A percentile compares a stretch with the other conserved stretches of the same genome.
These are phyloP conservation scores for Haberlea rhodopensis DNA, from an alignment of 257 asterid genomes.

Conservation along the genomic window DNA sequence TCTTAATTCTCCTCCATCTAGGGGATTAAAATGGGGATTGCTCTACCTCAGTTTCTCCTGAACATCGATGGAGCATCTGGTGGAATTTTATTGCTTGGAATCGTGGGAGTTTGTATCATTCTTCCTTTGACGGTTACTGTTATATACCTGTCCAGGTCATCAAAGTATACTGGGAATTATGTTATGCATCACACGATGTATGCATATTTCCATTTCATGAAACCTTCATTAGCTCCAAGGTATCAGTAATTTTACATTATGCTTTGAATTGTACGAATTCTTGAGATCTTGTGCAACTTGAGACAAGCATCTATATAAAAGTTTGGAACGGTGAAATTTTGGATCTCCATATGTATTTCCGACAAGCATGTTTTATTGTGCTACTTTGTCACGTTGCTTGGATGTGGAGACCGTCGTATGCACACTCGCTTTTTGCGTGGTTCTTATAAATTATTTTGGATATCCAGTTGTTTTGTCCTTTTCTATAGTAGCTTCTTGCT, in stretches of 20 bases:
- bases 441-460: conserved; percentile 13
- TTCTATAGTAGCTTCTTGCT: conserved; percentile 10
- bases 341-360: conserved; percentile 9
- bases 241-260: conserved; percentile 20
- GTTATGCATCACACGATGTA: conserved; percentile 94
- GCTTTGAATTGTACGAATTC: conserved; percentile 12
- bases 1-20: conserved; percentile 28
- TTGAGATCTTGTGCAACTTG: conserved; percentile 6
- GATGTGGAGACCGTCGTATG: neutral
- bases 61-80: conserved; percentile 94
- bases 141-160: conserved; percentile 84
- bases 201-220: conserved; percentile 91
- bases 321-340: conserved; percentile 14
- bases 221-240: conserved; percentile 99
- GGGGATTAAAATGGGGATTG: conserved; percentile 99
- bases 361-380: neutral
- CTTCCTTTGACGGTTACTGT: conserved; percentile 87
- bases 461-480: neutral
- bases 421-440: neutral
- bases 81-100: conserved; percentile 88
- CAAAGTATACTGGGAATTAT: conserved; percentile 95
- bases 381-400: conserved; percentile 11
- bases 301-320: neutral
- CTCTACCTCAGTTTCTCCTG: conserved; percentile 91
- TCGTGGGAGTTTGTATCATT: conserved; percentile 94